Conservation (phyloP, 805 yeast genomes). For the Candida tammaniensis region DNA sequence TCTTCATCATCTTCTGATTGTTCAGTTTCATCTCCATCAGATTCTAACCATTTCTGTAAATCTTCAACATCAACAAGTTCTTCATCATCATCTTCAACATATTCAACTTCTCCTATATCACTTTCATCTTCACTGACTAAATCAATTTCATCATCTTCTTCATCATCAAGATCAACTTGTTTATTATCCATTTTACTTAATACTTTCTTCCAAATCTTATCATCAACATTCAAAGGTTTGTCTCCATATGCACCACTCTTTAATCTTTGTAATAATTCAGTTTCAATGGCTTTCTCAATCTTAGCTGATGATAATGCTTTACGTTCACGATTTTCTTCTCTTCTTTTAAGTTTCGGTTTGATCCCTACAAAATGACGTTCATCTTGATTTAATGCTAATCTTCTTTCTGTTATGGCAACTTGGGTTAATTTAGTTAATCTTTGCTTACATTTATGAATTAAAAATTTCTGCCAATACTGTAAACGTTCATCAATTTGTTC, state of each 20-base stretch:
- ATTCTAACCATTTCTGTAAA: constrained; percentile 79
- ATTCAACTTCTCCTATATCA: constrained; percentile 72
- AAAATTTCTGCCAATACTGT: constrained; percentile 88
- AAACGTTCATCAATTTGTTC: constrained; percentile 85
- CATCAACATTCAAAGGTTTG: constrained; percentile 95
- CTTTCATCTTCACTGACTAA: constrained; percentile 36
- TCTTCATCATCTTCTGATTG: constrained; percentile 36
- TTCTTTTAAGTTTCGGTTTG: constrained; percentile 89
- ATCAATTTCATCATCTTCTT: constrained; percentile 52
- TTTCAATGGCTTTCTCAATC: constrained; percentile 94
- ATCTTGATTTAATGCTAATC: constrained; percentile 84
- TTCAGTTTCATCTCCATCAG: constrained; percentile 32
- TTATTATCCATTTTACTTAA: constrained; percentile 68
- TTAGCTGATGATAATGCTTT: constrained; percentile 96
- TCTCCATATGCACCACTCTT: constrained; percentile 99
- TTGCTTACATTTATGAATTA: constrained; percentile 92
- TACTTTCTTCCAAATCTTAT: constrained; percentile 91
- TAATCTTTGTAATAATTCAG: constrained; percentile 88
- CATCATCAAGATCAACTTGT: constrained; percentile 66
- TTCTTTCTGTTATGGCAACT: constrained; percentile 91
- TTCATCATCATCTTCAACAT: constrained; percentile 86
- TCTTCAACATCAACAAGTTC: constrained; percentile 93
- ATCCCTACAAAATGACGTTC: constrained; percentile 93
- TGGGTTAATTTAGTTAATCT: constrained; percentile 92
- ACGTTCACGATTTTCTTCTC: constrained; percentile 92